Base-by-base conservation (phyloP, 129 eudicot genomes). In the Escallonia herrerae region DNA sequence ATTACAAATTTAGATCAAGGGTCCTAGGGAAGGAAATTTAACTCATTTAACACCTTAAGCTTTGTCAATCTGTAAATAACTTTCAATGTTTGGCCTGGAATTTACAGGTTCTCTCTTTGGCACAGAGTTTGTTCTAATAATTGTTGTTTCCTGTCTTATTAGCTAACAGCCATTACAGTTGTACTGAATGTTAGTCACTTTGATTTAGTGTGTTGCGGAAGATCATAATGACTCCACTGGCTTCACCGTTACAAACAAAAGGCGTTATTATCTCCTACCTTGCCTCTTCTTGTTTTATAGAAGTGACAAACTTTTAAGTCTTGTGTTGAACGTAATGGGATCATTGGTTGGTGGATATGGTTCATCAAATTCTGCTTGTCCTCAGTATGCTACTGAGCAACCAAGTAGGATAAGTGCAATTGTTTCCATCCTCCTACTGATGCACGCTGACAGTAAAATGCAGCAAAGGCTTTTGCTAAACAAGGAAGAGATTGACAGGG, bases 231-330 rank as follows among this genome's bases (percentile, higher is more conserved):
- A 73, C 65, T 41, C 79, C 40, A 51, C 69, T 10, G 44, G 15
- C 44, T 40, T 63, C 13, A 14, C 10, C 33, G 40, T 8, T 48
- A 72, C 56, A 48, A 70, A 72, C 61, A 75, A 66, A 58, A 79
- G 74, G 40, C 74, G 51, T 40, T 88, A 91, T 72, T 88, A 83
- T 77, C 75, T 81, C 12, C 59, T 88, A 41, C 96, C 98, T 22
- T 83, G 83, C 80, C 72, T 83, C 57, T 55, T 83, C 57, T 68
- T 88, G 75, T 72, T 91, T 45, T 40, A 50, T 58, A 72, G 84
- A 74, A 87, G 86, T 74, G 44, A 65, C 22, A 81, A 47, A 69
- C 79, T 88, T 44, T 49, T 85, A 22, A 77, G 60, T 54, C 62
- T 69, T 44, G 75, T 83, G 58, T 74, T 91, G 60, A 69, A 70